phyloP scores from a whole-genome alignment of 2,329 filamentous ascomycete species.

The Clonostachys sp. region DNA sequence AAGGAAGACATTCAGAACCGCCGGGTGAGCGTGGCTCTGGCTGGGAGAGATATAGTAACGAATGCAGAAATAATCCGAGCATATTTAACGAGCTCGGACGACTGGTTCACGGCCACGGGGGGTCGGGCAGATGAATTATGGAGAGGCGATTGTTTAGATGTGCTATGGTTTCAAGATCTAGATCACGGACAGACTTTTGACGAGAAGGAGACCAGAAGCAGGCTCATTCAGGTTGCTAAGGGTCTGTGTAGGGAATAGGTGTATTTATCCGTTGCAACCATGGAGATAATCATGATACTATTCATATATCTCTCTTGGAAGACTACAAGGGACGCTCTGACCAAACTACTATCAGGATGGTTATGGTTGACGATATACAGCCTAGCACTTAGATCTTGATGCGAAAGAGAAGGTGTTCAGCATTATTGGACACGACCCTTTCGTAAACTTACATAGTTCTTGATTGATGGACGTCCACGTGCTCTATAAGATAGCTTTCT shows the following conservation, averaged over 20 bases:
- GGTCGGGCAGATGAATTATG: slow-evolving; percentile 14
- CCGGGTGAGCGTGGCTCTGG: slow-evolving; percentile 42
- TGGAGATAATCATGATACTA: too few relatives aligned
- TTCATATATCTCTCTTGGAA: too few relatives aligned
- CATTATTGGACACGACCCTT: too few relatives aligned
- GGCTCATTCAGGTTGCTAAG: slow-evolving; percentile 20
- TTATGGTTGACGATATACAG: too few relatives aligned
- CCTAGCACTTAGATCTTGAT: too few relatives aligned
- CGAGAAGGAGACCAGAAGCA: slow-evolving; percentile 17
- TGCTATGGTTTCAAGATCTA: slow-evolving; percentile 47
- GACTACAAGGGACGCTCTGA: too few relatives aligned
- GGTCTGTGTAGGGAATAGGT: background rate
- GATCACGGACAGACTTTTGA: slow-evolving; percentile 55
- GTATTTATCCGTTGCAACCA: too few relatives aligned
- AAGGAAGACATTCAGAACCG: slow-evolving; percentile 42
- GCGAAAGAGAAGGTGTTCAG: too few relatives aligned
- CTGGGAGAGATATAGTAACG: slow-evolving; percentile 48
- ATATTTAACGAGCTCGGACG: slow-evolving; percentile 36
- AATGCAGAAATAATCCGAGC: slow-evolving; percentile 44
- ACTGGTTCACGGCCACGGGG: slow-evolving; percentile 9
- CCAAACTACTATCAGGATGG: too few relatives aligned
- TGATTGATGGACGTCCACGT: too few relatives aligned
- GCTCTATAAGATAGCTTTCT: too few relatives aligned
- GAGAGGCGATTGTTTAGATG: slow-evolving; percentile 35
- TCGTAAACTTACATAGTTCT: too few relatives aligned